Evolutionary conservation across 345 rosid genomes (phyloP), one percentile per base, ranked within the genome.

Genomic region (Hibiscus mutabilis): DNA sequence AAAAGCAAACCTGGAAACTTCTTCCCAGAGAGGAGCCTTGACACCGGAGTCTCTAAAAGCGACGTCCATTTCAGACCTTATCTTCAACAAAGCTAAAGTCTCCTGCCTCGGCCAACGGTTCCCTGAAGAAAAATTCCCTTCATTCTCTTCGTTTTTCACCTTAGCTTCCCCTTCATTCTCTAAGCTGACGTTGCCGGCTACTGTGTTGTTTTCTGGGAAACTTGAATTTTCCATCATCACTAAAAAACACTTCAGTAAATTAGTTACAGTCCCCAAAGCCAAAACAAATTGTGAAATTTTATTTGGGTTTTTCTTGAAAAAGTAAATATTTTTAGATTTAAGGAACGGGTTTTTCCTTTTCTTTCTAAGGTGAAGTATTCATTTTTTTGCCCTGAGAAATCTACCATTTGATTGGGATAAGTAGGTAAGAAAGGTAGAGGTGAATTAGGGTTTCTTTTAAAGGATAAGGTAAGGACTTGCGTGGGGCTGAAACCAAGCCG

Each of bases 1-100:
- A 21, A 70, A 74, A 64, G 60, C 71, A 83, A 70, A 93, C 97
- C 97, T 86, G 72, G 98, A 91, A 75, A 91, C 87, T 60, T 91
- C 88, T 62, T 93, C 97, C 98, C 98, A 91, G 12, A 91, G 82
- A 58, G 96, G 92, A 66, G 86, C 91, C 82, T 91, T 93, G 58
- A 82, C 79, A 68, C 74, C 81, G 5, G 91, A 80, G 78, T 91
- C 97, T 62, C 90, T 83, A 72, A 93, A 93, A 62, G 81, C 84
- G 64, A 75, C 71, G 75, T 91, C 97, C 94, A 91, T 93, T 9
- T 87, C 95, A 22, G 97, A 87, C 85, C 98, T 89, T 80, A 88
- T 85, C 83, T 82, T 82, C 79, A 93, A 64, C 71, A 93, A 79
- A 68, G 96, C 91, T 67, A 86, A 47, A 68, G 97, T 89, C 80